These are phyloP conservation scores for Pulicaria dysenterica DNA, from an alignment of 129 eudicot species.

Conservation along the genomic window DNA sequence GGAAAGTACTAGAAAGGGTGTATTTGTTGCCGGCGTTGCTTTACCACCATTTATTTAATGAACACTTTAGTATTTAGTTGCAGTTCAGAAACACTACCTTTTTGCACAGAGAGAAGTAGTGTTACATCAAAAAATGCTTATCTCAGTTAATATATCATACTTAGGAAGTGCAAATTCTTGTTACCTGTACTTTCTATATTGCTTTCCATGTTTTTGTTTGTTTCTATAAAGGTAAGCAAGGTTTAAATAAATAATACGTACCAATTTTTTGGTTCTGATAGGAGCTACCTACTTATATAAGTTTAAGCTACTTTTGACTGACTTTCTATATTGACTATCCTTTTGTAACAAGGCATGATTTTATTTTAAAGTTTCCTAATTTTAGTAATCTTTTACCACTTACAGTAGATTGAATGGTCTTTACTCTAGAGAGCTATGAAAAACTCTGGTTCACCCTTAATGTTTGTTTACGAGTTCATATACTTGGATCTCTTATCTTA, in stretches of 20 bases:
- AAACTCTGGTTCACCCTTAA: background rate
- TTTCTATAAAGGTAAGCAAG: background rate
- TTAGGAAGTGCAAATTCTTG: background rate
- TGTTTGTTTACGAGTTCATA: background rate
- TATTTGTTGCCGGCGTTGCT: background rate
- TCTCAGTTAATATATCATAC: background rate
- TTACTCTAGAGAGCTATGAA: slow-evolving; percentile 12
- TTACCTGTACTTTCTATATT: background rate
- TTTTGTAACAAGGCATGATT: background rate
- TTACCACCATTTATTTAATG: background rate
- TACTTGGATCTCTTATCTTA: background rate
- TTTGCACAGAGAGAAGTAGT: background rate
- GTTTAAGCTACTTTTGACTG: background rate
- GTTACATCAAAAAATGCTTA: background rate
- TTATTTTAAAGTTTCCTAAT: background rate
- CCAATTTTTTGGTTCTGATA: background rate
- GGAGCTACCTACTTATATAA: background rate
- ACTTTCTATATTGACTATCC: background rate
- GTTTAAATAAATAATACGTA: background rate
- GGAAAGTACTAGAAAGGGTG: background rate
- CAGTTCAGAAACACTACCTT: slow-evolving; percentile 6
- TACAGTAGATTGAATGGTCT: background rate
- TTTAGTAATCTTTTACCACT: background rate
- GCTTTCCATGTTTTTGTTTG: background rate
- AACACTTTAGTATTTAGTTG: slow-evolving; percentile 11